Percentiles rank a stretch among this genome's conserved stretches.
Evolutionary conservation across 176 grass and related monocot genomes (phyloP).

Genomic region (Triticum monococcum): DNA sequence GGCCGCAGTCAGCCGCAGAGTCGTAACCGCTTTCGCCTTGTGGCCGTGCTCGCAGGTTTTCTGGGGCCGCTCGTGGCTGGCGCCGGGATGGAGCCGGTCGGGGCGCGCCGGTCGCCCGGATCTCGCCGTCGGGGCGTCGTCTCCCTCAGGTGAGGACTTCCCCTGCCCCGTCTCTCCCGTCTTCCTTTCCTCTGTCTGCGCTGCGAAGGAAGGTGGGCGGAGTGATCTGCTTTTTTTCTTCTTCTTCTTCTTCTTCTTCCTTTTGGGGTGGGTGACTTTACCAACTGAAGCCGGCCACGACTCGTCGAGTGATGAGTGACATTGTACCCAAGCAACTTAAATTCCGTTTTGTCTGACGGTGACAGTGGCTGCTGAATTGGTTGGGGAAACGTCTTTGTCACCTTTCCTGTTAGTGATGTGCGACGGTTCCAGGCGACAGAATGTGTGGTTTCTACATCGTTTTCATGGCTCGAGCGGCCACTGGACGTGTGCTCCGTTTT

Average conservation of each 20-base stretch:
- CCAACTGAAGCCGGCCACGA: background rate
- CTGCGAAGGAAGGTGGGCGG: background rate
- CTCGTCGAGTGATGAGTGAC: background rate
- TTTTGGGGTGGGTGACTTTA: background rate
- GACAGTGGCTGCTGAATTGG: constrained; percentile 34
- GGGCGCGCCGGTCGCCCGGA: constrained; percentile 34
- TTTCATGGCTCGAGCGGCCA: background rate
- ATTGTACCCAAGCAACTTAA: constrained; percentile 12
- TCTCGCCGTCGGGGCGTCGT: constrained; percentile 33
- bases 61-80: constrained; percentile 31
- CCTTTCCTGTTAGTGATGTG: constrained; percentile 21
- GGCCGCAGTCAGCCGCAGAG: background rate
- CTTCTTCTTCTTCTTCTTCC: background rate
- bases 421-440: background rate
- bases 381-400: constrained; percentile 26
- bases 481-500: background rate
- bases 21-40: constrained; percentile 20
- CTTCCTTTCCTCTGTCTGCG: background rate
- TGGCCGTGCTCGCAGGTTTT: constrained; percentile 26
- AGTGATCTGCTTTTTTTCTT: background rate
- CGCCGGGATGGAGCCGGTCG: constrained; percentile 34
- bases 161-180: background rate
- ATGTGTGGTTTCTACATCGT: background rate
- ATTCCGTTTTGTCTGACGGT: constrained; percentile 19
- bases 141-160: constrained; percentile 8